Conservation (phyloP, 441 rosid species). For the Brassica hybrid region DNA sequence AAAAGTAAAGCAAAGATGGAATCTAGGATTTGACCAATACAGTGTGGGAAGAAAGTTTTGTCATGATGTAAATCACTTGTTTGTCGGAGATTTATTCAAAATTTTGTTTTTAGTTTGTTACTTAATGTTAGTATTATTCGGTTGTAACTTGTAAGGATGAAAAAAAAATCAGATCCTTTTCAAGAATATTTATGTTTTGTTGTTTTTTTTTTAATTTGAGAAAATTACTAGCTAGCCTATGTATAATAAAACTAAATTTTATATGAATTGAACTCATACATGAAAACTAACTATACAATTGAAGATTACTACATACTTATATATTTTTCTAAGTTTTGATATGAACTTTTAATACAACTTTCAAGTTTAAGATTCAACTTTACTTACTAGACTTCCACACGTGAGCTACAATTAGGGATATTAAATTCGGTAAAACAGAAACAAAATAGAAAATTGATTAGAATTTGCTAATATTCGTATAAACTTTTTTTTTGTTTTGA, state of each 20-base stretch:
- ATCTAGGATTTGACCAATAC: slow-evolving; percentile 34
- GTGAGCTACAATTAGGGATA: too few relatives aligned
- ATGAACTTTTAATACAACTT: too few relatives aligned
- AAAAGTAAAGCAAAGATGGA: neutral
- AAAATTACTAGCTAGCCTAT: neutral
- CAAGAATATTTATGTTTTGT: slow-evolving; percentile 4
- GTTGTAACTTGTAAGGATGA: slow-evolving; percentile 35
- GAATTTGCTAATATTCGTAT: too few relatives aligned
- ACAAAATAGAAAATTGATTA: too few relatives aligned
- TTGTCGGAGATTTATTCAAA: slow-evolving; percentile 30
- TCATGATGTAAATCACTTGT: slow-evolving; percentile 41
- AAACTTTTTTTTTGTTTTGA: too few relatives aligned
- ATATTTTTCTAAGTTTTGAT: too few relatives aligned
- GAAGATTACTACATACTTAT: neutral
- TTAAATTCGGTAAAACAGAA: too few relatives aligned
- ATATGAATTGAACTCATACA: neutral
- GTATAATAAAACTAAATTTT: neutral
- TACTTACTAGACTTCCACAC: too few relatives aligned
- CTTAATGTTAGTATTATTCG: slow-evolving; percentile 22
- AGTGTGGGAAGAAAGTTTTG: slow-evolving; percentile 33
- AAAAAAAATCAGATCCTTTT: neutral
- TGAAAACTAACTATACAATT: neutral
- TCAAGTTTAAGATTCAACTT: too few relatives aligned
- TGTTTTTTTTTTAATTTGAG: neutral
- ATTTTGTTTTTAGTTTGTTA: slow-evolving; percentile 34